These are phyloP conservation scores for Apophysomyces sp. DNA, from an alignment of 371 early-diverging fungal species.

Conservation along the genomic window DNA sequence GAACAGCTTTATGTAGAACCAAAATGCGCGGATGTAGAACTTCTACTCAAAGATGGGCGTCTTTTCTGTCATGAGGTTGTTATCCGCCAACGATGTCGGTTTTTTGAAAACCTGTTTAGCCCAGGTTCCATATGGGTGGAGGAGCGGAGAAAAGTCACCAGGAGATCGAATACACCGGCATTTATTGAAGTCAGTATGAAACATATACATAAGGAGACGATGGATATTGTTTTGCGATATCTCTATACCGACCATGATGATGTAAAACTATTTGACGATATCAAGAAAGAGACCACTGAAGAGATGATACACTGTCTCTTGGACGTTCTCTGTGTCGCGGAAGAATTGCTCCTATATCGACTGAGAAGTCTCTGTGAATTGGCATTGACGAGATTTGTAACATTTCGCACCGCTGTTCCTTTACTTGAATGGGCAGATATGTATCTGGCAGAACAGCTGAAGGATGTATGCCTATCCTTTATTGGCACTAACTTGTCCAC, in stretches of 20 bases:
- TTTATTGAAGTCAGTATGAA: conserved; percentile 43
- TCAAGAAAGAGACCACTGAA: conserved; percentile 40
- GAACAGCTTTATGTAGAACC: conserved; percentile 3
- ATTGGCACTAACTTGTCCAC: conserved; percentile 62
- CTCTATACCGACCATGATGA: conserved; percentile 53
- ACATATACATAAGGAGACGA: conserved; percentile 46
- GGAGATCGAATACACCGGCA: not conserved
- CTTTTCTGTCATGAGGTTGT: conserved; percentile 57
- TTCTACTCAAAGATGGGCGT: conserved; percentile 38
- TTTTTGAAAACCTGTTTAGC: conserved; percentile 61
- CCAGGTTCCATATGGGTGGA: conserved; percentile 55
- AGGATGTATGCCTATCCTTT: conserved; percentile 57
- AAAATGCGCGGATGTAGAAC: conserved; percentile 31
- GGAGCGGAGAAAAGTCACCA: conserved; percentile 17
- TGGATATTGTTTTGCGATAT: conserved; percentile 48
- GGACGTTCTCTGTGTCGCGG: conserved; percentile 59
- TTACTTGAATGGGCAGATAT: conserved; percentile 58
- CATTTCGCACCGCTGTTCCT: conserved; percentile 48
- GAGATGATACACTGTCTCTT: conserved; percentile 53
- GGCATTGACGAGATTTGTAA: conserved; percentile 49
- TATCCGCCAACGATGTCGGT: conserved; percentile 62
- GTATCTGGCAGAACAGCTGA: conserved; percentile 51
- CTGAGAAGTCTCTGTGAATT: conserved; percentile 57
- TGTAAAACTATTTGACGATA: conserved; percentile 34
- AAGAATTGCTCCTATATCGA: conserved; percentile 61